phyloP scores from a whole-genome alignment of 2,329 filamentous ascomycete species.

The Alternaria burnsii region DNA sequence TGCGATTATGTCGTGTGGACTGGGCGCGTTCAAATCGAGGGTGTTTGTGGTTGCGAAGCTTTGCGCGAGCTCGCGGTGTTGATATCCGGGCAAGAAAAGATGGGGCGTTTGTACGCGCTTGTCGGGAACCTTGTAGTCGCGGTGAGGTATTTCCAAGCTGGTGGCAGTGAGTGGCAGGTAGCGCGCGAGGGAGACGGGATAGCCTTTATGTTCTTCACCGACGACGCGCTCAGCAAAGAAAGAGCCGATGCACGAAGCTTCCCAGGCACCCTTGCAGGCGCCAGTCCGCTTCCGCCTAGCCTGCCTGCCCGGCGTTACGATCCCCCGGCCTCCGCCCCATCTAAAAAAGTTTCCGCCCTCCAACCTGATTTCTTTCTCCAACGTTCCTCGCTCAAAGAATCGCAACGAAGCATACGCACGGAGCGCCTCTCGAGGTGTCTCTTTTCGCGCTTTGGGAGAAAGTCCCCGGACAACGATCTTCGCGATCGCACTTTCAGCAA shows the following conservation, averaged over 20 bases:
- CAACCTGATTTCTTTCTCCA: conserved; percentile 50
- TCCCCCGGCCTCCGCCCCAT: conserved; percentile 24
- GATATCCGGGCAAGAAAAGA: background rate
- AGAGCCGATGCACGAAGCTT: conserved; percentile 32
- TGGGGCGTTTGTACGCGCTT: conserved; percentile 18
- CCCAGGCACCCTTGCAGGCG: conserved; percentile 41
- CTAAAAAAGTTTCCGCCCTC: conserved; percentile 32
- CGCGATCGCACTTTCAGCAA: conserved; percentile 77
- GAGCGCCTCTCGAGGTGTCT: conserved; percentile 56
- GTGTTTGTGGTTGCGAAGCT: conserved; percentile 27
- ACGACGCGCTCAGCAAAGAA: conserved; percentile 30
- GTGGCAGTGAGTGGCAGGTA: background rate
- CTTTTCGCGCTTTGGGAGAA: conserved; percentile 92
- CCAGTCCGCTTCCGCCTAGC: conserved; percentile 39
- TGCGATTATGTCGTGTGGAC: conserved; percentile 10
- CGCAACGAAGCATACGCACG: conserved; percentile 98
- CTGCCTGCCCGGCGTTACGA: conserved; percentile 31
- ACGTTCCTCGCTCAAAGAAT: conserved; percentile 98
- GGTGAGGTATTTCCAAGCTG: background rate
- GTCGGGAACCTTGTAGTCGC: background rate
- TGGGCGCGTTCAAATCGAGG: conserved; percentile 8
- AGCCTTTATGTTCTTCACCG: conserved; percentile 22
- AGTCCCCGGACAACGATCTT: conserved; percentile 93
- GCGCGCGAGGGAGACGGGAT: conserved; percentile 14
- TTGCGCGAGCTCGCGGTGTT: conserved; percentile 30